Evolutionary conservation across 2,329 filamentous ascomycete species (phyloP).

Genomic region (Chaetomium sp.): DNA sequence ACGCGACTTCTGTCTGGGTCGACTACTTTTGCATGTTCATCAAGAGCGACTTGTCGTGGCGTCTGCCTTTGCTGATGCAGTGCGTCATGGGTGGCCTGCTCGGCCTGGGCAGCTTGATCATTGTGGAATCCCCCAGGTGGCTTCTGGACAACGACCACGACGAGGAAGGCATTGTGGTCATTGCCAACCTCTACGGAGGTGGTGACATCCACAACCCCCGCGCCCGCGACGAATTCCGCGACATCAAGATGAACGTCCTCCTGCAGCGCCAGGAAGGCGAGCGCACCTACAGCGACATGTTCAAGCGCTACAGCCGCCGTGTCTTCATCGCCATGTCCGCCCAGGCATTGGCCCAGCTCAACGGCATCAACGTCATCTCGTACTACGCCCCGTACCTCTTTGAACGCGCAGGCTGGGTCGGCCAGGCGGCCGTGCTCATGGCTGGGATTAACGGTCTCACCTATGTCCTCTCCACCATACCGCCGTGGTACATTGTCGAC

Average conservation of each 20-base stretch:
- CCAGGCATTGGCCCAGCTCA: conserved; percentile 89
- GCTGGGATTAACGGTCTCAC: conserved; percentile 90
- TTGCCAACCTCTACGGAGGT: conserved; percentile 92
- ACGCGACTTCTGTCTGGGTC: conserved; percentile 95
- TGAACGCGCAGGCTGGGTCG: conserved; percentile 91
- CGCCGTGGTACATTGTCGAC: conserved; percentile 96
- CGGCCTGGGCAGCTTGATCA: conserved; percentile 78
- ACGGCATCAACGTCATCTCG: conserved; percentile 98
- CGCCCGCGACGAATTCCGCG: conserved; percentile 90
- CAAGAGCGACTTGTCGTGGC: conserved; percentile 78
- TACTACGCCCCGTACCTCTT: conserved; percentile 98
- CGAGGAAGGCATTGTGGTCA: conserved; percentile 96
- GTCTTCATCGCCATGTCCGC: conserved; percentile 99
- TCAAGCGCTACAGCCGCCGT: conserved; percentile 80
- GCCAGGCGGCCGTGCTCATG: conserved; percentile 89
- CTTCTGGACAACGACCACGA: conserved; percentile 95
- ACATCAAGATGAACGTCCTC: conserved; percentile 98
- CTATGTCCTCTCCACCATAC: conserved; percentile 86
- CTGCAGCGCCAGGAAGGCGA: conserved; percentile 92
- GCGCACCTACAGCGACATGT: conserved; percentile 88
- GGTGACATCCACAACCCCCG: conserved; percentile 92
- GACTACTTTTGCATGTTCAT: conserved; percentile 97
- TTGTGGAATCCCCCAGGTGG: conserved; percentile 97
- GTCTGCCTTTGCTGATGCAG: conserved; percentile 82
- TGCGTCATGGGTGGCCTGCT: conserved; percentile 89